Conservation (phyloP, 73 alveolate species). For the Tetrahymena thermophila region DNA sequence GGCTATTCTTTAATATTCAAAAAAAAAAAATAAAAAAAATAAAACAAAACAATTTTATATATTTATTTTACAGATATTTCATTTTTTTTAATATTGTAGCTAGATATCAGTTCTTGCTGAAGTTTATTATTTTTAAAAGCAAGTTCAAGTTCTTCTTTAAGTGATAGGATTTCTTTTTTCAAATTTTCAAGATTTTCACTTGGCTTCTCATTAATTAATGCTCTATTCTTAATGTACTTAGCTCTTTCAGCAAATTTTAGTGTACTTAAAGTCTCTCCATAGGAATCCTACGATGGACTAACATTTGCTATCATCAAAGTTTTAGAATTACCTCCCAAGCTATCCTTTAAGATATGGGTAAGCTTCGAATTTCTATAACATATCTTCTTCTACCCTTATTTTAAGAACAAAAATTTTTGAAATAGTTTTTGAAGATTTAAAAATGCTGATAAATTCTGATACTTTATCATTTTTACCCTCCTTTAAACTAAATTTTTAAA, state of each 20-base stretch:
- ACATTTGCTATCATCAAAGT: constrained; percentile 87
- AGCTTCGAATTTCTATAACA: constrained; percentile 74
- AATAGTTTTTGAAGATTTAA: neutral
- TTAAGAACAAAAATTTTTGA: neutral
- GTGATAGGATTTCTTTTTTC: neutral
- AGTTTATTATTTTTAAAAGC: neutral
- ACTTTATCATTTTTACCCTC: neutral
- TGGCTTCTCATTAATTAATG: neutral
- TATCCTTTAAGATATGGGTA: constrained; percentile 83
- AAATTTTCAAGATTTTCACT: neutral
- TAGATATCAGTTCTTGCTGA: neutral
- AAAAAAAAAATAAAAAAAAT: no score
- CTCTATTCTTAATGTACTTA: constrained; percentile 29
- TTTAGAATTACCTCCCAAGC: constrained; percentile 81
- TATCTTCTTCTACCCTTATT: neutral
- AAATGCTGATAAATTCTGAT: neutral
- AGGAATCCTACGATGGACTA: constrained; percentile 60
- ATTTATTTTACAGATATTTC: neutral
- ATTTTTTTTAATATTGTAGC: neutral
- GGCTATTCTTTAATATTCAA: neutral
- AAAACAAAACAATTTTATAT: no score
- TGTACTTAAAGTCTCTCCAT: constrained; percentile 85
- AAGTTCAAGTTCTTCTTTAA: neutral
- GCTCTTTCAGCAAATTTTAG: constrained; percentile 87
- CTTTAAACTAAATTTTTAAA: neutral